These are phyloP conservation scores for Cubamyces sp. DNA, from an alignment of 768 basidiomycete genomes.

Conservation along the genomic window DNA sequence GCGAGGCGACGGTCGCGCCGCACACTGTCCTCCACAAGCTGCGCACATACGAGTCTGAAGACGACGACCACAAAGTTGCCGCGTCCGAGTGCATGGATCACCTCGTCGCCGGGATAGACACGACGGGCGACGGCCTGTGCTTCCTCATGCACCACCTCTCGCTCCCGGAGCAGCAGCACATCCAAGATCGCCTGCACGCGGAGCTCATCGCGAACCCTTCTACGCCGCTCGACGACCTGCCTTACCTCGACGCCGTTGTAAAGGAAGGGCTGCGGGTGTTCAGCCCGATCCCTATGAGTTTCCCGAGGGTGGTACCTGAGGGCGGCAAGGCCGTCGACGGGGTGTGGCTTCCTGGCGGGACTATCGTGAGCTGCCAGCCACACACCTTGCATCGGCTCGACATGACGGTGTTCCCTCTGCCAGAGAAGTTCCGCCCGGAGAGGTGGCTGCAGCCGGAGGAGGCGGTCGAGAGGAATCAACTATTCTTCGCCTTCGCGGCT, in stretches of 20 bases:
- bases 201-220: constrained; percentile 57
- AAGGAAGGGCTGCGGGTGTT: constrained; percentile 91
- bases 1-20: constrained; percentile 15
- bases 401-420: constrained; percentile 81
- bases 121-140: constrained; percentile 32
- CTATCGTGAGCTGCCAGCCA: constrained; percentile 95
- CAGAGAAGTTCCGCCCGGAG: constrained; percentile 82
- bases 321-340: constrained; percentile 85
- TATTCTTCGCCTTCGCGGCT: constrained; percentile 68
- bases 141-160: constrained; percentile 32
- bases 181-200: constrained; percentile 25
- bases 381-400: constrained; percentile 83
- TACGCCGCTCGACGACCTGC: constrained; percentile 86
- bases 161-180: constrained; percentile 16
- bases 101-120: constrained; percentile 29
- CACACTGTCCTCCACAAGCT: constrained; percentile 30
- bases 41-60: constrained; percentile 4
- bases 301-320: constrained; percentile 87
- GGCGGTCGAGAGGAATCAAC: constrained; percentile 87
- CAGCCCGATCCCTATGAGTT: constrained; percentile 92
- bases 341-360: constrained; percentile 87
- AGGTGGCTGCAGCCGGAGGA: constrained; percentile 86
- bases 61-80: constrained; percentile 5
- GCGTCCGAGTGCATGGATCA: constrained; percentile 33
- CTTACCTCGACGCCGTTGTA: constrained; percentile 88